Evolutionary conservation across 2,329 filamentous ascomycete species (phyloP), one percentile per base, ranked within the genome.

Genomic region (Metarhizium humberi): DNA sequence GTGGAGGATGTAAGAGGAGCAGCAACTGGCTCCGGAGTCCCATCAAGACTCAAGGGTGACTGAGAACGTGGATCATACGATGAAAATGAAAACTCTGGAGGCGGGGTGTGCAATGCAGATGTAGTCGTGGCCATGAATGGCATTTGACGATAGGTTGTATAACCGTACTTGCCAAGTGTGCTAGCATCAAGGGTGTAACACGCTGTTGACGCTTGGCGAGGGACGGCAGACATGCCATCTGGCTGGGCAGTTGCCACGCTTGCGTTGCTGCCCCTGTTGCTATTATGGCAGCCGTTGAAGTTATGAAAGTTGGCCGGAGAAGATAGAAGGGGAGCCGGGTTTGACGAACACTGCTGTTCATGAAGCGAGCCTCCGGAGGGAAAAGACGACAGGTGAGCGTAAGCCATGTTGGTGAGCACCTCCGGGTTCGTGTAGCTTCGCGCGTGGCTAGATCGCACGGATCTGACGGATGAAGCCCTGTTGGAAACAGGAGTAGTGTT

Each of bases 91-190:
- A 77, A 80, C 11, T 70, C 68, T 6, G 61, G 51, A 51, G 60
- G 58, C 10, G 57, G 20, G n/a, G 58, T 54, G 36, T 60, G 46
- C 8, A 63, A 59, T 50, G 61, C 34, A 2, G 51, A 20, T 10
- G 57, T 52, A 5, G 64, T 59, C 50, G 67, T 52, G 36, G 52
- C 10, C 50, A 50, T 43, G 47, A 78, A 71, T 47, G 88, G 86
- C 69, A 90, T 78, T 63, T 88, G 85, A 56, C 87, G 86, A 72
- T 94, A 95, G 50, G 88, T 88, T n/a, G 90, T 87, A 73, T 90
- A 95, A 57, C 86, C 87, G 71, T 85, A 92, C 61, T 84, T 85
- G 63, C 80, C 83, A 55, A 90, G 73, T 40, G 81, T 77, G 57
- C 76, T 74, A 60, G 82, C 81, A 61, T 92, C 87, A 49, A 92